A percentile compares a stretch with the other conserved stretches of the same genome.
Evolutionary conservation across 331 rosid species (phyloP).

Genomic region (Dryas integrifolia): DNA sequence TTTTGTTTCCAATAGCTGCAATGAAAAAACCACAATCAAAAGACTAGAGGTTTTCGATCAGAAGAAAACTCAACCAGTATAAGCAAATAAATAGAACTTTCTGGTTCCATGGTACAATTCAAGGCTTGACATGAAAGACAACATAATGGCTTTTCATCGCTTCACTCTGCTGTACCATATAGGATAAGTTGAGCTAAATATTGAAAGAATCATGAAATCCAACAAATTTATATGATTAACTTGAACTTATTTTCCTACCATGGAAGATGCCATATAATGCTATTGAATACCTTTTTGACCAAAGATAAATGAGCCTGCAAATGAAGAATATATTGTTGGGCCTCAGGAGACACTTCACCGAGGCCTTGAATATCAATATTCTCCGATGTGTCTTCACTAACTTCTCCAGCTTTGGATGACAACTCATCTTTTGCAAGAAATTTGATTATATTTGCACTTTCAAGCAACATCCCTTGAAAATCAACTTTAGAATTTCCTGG

Average conservation of each 20-base stretch:
- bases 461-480: conserved; percentile 57
- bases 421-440: conserved; percentile 43
- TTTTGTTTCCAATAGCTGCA: background rate
- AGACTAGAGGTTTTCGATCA: background rate
- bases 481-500: conserved; percentile 40
- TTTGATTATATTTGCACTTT: conserved; percentile 52
- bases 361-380: conserved; percentile 53
- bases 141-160: background rate
- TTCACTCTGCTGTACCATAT: conserved; percentile 1
- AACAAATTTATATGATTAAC: background rate
- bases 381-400: conserved; percentile 33
- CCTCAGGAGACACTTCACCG: conserved; percentile 74
- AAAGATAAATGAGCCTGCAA: conserved; percentile 78
- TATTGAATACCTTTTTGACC: conserved; percentile 55
- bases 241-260: conserved; percentile 7
- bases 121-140: background rate
- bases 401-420: conserved; percentile 43
- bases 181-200: conserved; percentile 2
- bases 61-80: background rate
- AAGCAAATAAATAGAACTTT: background rate
- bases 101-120: background rate
- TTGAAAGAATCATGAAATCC: conserved; percentile 16
- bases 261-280: conserved; percentile 7
- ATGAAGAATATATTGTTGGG: conserved; percentile 61
- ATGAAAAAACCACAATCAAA: background rate